These are phyloP conservation scores for Alternaria panax DNA, from an alignment of 2,329 filamentous ascomycete species.

Conservation along the genomic window DNA sequence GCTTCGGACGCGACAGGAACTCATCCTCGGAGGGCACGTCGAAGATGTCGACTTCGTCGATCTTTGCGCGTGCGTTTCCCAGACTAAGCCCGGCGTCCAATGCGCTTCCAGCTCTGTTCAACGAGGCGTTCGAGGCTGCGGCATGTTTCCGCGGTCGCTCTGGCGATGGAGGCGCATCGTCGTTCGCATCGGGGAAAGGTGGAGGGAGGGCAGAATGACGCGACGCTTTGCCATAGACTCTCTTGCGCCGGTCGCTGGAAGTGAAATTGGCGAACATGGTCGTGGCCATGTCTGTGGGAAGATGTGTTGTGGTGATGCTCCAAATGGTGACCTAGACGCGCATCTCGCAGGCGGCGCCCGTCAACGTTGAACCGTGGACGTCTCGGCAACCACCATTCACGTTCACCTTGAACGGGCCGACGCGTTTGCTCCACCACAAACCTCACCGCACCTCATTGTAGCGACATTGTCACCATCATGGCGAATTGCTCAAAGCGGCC, in stretches of 20 bases:
- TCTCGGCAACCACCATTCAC: not conserved
- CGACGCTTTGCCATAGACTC: constrained; percentile 49
- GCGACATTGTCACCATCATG: constrained; percentile 6
- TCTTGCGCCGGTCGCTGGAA: constrained; percentile 47
- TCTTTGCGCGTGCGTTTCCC: constrained; percentile 13
- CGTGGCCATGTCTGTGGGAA: constrained; percentile 30
- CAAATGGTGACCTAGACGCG: constrained; percentile 24
- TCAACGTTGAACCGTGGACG: not conserved
- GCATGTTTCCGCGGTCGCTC: constrained; percentile 42
- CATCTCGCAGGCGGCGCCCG: constrained; percentile 23
- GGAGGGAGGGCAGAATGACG: constrained; percentile 29
- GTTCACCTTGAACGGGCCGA: constrained; percentile 5
- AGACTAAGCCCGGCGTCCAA: constrained; percentile 8
- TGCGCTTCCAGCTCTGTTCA: constrained; percentile 17
- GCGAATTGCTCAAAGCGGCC: constrained; percentile 16
- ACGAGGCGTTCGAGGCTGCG: constrained; percentile 4
- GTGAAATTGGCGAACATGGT: constrained; percentile 40
- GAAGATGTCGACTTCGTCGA: constrained; percentile 43
- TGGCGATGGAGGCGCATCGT: constrained; percentile 42
- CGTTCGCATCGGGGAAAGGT: constrained; percentile 21
- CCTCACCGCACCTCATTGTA: not conserved
- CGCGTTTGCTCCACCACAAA: constrained; percentile 12
- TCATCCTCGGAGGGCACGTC: constrained; percentile 54
- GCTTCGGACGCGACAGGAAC: constrained; percentile 14
- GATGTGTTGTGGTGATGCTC: constrained; percentile 17